Base-by-base conservation (phyloP, 2,329 filamentous ascomycete genomes). In the Colletotrichum spinosum region DNA sequence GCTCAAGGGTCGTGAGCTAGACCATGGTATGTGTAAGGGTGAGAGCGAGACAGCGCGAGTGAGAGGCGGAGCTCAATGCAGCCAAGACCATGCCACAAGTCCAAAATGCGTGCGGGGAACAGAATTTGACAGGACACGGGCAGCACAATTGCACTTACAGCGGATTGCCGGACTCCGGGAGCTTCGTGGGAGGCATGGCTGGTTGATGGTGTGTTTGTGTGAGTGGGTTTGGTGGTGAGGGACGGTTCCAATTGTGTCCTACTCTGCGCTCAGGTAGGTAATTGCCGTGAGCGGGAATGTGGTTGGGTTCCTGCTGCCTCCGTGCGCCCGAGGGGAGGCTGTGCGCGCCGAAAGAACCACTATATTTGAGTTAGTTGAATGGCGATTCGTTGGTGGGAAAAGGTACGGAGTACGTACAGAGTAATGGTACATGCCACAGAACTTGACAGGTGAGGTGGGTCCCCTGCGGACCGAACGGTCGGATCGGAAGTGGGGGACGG, bases 141-240 rank as follows among this genome's bases (percentile, higher is more conserved):
- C 54, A 11, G 25, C 25, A 62, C 8, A 48, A 17, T 3, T 3
- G 6, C 6, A 79, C 81, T 72, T 76, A 83, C 81, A 83, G 74
- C 46, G 81, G 81, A 65, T 83, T 83, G 42, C 81, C 81, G 38
- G 80, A 82, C 65, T 78, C 78, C 55, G 81, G 81, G 35, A 83
- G 76, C 69, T 81, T 72, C 11, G 81, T 83, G 10, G 81, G 80
- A 69, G 81, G 72, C 81, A 83, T 82, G 46, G 56, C 35, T 67
- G 17, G 53, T 49, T 41, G 33, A 34, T 46, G 17, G 35, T 35
- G 34, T 35, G n/a, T 42, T 6, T 12, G 44, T 17, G 42, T 50
- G 34, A 10, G 12, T 57, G 45, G 10, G 35, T 51, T 55, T 45
- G n/a, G 44, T 49, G n/a, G 44, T 8, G 42, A 48, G 8, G 34